Conservation (phyloP, 179 eudicot genomes). For the Camellia oleifera region DNA sequence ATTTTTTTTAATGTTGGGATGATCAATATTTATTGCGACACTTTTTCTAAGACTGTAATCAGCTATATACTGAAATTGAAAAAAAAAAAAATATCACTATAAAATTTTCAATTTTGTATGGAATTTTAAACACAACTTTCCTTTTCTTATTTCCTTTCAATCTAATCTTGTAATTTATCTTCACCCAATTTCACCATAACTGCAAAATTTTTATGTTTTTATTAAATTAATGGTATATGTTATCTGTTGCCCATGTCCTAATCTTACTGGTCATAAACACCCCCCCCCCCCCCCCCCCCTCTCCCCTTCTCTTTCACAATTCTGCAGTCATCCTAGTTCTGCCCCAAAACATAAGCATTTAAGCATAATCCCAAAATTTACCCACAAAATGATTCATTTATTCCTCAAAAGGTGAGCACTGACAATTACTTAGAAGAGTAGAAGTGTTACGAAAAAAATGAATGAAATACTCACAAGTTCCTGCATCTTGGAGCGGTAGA, state of each 20-base stretch:
- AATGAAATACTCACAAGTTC: slow-evolving; percentile 69
- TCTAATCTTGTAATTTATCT: neutral
- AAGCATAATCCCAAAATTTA: neutral
- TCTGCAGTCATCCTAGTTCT: neutral
- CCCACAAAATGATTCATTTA: slow-evolving; percentile 6
- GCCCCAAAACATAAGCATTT: neutral
- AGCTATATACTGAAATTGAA: too few relatives aligned
- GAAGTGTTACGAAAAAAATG: neutral
- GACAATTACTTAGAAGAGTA: neutral
- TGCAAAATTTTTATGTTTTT: neutral
- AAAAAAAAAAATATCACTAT: too few relatives aligned
- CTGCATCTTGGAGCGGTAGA: slow-evolving; percentile 92
- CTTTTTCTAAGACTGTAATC: too few relatives aligned
- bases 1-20: too few relatives aligned
- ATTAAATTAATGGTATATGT: neutral
- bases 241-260: neutral
- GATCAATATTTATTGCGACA: too few relatives aligned
- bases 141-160: neutral
- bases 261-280: neutral
- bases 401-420: neutral
- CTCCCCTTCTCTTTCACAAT: neutral
- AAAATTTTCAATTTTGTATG: neutral
- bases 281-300: neutral
- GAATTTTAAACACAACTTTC: neutral
- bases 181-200: neutral